Percentiles rank a stretch among this genome's conserved stretches.
phyloP scores from a whole-genome alignment of 257 asterid genomes.

The Solanum tarapatanum region DNA sequence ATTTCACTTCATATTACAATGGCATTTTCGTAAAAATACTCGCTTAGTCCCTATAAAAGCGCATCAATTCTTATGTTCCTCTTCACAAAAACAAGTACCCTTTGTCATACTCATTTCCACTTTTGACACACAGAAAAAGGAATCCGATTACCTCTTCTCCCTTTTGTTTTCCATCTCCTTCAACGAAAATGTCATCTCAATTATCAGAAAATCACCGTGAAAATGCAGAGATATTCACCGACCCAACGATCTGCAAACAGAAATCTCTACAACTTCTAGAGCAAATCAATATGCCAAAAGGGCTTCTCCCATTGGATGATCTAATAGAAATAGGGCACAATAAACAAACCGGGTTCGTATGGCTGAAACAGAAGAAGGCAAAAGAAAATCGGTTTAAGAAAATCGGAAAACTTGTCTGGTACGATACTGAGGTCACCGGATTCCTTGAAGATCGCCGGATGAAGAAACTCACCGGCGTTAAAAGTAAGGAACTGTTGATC shows the following conservation, averaged over 20 bases:
- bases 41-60: background rate
- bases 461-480: conserved; percentile 62
- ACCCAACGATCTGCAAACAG: conserved; percentile 33
- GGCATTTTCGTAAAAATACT: background rate
- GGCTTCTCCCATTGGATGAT: conserved; percentile 65
- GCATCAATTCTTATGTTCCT: background rate
- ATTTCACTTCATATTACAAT: background rate
- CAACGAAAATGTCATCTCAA: conserved; percentile 29
- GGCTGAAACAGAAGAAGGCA: conserved; percentile 58
- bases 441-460: conserved; percentile 54
- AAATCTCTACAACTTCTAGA: conserved; percentile 49
- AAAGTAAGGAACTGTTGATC: conserved; percentile 62
- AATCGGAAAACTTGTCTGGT: conserved; percentile 43
- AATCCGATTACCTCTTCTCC: background rate
- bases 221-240: conserved; percentile 51
- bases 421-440: conserved; percentile 56
- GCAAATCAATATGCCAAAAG: conserved; percentile 48
- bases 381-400: conserved; percentile 42
- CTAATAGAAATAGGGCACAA: conserved; percentile 51
- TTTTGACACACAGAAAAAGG: background rate
- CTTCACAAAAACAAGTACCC: background rate
- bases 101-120: background rate
- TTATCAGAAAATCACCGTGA: conserved; percentile 34
- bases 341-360: conserved; percentile 46
- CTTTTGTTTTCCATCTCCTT: background rate